Evolutionary conservation across 371 early-diverging fungal genomes (phyloP).

Genomic region (Mucor indicus): DNA sequence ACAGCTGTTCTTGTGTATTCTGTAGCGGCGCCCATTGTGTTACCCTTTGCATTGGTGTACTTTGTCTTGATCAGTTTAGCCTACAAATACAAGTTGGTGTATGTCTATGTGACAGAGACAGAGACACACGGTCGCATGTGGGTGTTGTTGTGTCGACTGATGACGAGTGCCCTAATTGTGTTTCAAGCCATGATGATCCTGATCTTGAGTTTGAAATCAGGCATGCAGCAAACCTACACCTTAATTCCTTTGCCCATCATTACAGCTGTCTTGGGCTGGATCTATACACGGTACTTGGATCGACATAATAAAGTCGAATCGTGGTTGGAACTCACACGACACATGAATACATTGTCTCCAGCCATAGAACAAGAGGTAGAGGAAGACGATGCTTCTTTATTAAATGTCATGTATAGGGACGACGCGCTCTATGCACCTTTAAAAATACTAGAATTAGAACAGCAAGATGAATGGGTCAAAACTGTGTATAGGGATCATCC

Average conservation of each 20-base stretch:
- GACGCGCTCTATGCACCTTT: no score
- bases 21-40: constrained; percentile 70
- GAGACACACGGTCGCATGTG: constrained; percentile 79
- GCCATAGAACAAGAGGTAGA: no score
- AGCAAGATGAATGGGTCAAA: no score
- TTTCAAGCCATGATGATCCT: constrained; percentile 74
- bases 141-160: constrained; percentile 68
- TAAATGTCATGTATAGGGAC: no score
- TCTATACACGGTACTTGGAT: constrained; percentile 21
- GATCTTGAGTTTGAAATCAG: constrained; percentile 48
- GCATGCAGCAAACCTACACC: constrained; percentile 43
- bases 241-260: constrained; percentile 65
- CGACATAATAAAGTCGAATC: not conserved
- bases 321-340: constrained; percentile 1
- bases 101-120: constrained; percentile 56
- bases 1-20: constrained; percentile 73
- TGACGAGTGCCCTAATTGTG: constrained; percentile 56
- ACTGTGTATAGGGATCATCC: no score
- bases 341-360: no score
- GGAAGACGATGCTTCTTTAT: no score
- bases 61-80: constrained; percentile 64
- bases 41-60: constrained; percentile 65
- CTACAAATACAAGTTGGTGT: constrained; percentile 66
- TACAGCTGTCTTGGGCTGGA: constrained; percentile 53
- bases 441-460: no score